Conservation (phyloP, 495 filamentous ascomycete species). For the Neurospora intermedia region DNA sequence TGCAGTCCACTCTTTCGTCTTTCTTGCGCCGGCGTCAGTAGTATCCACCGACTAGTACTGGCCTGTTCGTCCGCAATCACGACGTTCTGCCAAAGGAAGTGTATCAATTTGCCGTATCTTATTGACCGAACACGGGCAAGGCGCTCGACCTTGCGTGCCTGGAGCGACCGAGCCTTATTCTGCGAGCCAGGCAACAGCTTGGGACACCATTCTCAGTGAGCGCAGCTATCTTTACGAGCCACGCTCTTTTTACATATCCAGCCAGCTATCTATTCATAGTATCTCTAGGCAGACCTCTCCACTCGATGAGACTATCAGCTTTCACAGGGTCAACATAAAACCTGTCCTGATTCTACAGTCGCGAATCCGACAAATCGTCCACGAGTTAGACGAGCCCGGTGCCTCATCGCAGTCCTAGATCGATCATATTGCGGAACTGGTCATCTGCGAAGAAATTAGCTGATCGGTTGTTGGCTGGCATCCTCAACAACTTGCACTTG, state of each 20-base stretch:
- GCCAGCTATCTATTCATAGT: background rate
- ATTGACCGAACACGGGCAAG: background rate
- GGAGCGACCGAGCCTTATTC: background rate
- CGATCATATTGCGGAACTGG: background rate
- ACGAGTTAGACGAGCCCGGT: background rate
- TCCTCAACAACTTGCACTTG: background rate
- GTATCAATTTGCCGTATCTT: background rate
- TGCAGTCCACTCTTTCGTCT: background rate
- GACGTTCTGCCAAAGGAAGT: background rate
- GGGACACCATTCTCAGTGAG: background rate
- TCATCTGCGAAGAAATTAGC: background rate
- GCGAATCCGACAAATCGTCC: background rate
- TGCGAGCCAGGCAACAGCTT: background rate
- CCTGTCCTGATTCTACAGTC: background rate
- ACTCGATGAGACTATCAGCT: background rate
- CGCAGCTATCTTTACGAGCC: background rate
- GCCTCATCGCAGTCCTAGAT: background rate
- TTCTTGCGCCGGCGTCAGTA: background rate
- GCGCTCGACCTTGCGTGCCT: background rate
- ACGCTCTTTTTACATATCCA: background rate
- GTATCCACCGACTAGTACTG: background rate
- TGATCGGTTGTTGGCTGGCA: background rate
- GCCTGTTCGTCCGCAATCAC: background rate
- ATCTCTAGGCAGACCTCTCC: background rate
- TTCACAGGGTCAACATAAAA: background rate